These are phyloP conservation scores for Helminthosporium solani DNA, from an alignment of 2,329 filamentous ascomycete species.

Conservation along the genomic window DNA sequence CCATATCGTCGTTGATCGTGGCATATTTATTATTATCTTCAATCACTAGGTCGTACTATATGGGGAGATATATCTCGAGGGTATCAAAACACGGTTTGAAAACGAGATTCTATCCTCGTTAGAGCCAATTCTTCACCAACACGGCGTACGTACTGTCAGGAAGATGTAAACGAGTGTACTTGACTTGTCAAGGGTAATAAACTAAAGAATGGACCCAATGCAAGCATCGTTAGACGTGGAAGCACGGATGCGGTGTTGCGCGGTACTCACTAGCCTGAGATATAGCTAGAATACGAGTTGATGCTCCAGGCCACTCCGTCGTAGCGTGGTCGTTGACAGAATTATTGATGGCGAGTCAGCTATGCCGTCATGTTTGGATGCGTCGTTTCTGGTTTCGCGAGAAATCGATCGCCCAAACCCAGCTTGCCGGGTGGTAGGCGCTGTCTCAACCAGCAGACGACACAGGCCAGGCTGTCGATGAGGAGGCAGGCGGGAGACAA, in stretches of 20 bases:
- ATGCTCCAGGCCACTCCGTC: conserved; percentile 26
- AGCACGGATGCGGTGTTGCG: conserved; percentile 14
- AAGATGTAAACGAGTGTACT: conserved; percentile 54
- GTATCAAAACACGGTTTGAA: conserved; percentile 19
- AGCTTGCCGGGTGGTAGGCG: conserved; percentile 19
- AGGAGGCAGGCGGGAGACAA: conserved; percentile 10
- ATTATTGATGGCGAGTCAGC: conserved; percentile 19
- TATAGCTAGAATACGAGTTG: conserved; percentile 32
- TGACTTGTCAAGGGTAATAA: conserved; percentile 46
- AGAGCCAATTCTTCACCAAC: background rate
- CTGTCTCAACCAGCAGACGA: conserved; percentile 15
- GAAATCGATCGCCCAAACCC: conserved; percentile 22
- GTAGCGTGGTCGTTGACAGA: conserved; percentile 25
- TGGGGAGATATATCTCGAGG: conserved; percentile 21
- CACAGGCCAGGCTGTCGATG: conserved; percentile 18
- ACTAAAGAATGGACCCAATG: conserved; percentile 41
- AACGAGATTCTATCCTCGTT: conserved; percentile 18
- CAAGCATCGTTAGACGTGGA: background rate
- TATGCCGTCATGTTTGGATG: conserved; percentile 41
- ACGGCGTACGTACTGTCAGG: conserved; percentile 39
- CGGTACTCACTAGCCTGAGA: conserved; percentile 39
- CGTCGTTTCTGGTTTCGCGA: conserved; percentile 20
- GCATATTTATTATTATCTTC: conserved; percentile 44
- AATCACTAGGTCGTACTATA: conserved; percentile 25
- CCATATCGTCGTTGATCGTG: conserved; percentile 49